These are phyloP conservation scores for Auricularia sp. DNA, from an alignment of 768 basidiomycete species.

Conservation along the genomic window DNA sequence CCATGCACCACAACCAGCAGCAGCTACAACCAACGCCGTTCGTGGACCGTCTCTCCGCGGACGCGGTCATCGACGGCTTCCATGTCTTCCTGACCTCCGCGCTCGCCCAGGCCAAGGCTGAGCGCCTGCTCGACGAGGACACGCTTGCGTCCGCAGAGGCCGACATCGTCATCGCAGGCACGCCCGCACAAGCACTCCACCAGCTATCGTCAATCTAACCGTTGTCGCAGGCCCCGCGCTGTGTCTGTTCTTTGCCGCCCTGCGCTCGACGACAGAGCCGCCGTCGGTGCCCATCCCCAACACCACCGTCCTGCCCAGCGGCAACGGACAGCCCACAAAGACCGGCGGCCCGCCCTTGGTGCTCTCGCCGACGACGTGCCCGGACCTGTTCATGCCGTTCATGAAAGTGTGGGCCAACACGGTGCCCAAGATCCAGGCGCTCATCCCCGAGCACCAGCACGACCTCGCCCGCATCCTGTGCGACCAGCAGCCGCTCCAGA, in stretches of 20 bases:
- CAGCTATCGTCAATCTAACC: background rate
- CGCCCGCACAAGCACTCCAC: conserved; percentile 9
- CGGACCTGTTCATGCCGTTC: conserved; percentile 54
- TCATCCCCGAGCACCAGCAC: conserved; percentile 57
- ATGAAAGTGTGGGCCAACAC: conserved; percentile 61
- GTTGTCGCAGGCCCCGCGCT: conserved; percentile 18
- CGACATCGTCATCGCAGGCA: conserved; percentile 81
- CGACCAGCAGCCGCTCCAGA: conserved; percentile 36
- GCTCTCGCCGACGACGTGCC: conserved; percentile 60
- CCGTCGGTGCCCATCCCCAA: conserved; percentile 75
- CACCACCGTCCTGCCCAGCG: conserved; percentile 8
- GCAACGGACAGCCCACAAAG: conserved; percentile 22
- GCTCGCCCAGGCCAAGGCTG: conserved; percentile 61
- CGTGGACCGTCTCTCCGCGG: conserved; percentile 25
- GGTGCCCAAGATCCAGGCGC: conserved; percentile 53
- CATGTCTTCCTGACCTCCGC: conserved; percentile 76
- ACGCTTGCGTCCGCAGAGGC: conserved; percentile 67
- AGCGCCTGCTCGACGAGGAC: conserved; percentile 61
- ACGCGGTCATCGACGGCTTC: conserved; percentile 65
- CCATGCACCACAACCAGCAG: background rate
- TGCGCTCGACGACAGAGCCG: conserved; percentile 62
- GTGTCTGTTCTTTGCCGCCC: conserved; percentile 75
- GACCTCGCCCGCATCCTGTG: conserved; percentile 79
- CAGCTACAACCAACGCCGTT: background rate
- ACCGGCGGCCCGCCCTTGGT: conserved; percentile 35